Percentiles rank a stretch among this genome's conserved stretches.
These are phyloP conservation scores for Chenopodium quinoa DNA, from an alignment of 148 eudicot species.

Conservation along the genomic window DNA sequence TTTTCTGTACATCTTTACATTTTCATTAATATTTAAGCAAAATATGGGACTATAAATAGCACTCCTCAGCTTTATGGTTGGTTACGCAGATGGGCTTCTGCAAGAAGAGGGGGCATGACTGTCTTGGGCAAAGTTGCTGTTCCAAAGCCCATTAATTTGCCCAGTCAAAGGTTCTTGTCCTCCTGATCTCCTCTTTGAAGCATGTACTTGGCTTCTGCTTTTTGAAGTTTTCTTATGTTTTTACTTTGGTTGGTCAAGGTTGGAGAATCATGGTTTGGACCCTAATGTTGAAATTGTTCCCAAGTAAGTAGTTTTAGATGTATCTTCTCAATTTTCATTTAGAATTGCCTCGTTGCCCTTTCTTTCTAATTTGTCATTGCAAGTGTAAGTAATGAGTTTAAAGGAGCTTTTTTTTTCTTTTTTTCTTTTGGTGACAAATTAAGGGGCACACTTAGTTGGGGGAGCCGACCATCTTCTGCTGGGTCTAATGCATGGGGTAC, in stretches of 20 bases:
- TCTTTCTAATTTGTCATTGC: constrained; percentile 3
- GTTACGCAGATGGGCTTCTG: constrained; percentile 67
- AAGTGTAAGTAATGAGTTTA: not conserved
- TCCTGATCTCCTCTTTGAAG: constrained; percentile 13
- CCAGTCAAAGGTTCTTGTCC: constrained; percentile 78
- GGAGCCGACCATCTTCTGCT: constrained; percentile 79
- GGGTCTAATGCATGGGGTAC: constrained; percentile 87
- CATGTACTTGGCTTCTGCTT: constrained; percentile 12
- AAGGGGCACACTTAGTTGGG: constrained; percentile 95
- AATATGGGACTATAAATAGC: not conserved
- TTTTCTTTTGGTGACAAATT: not conserved
- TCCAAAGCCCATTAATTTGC: constrained; percentile 95
- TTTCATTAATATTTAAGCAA: not conserved
- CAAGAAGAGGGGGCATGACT: constrained; percentile 97
- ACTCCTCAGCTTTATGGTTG: not conserved
- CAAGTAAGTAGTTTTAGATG: constrained; percentile 63
- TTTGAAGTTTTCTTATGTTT: constrained; percentile 30
- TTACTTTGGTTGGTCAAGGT: constrained; percentile 51
- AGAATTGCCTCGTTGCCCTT: not conserved
- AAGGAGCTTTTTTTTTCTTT: not conserved
- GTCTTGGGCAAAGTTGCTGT: constrained; percentile 95
- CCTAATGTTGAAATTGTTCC: constrained; percentile 96
- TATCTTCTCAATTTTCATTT: not conserved
- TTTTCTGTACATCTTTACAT: not conserved
- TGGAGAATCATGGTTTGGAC: constrained; percentile 95